A percentile compares a stretch with the other conserved stretches of the same genome.
phyloP scores from a whole-genome alignment of 2,329 filamentous ascomycete species.

The Penicillium sp. region DNA sequence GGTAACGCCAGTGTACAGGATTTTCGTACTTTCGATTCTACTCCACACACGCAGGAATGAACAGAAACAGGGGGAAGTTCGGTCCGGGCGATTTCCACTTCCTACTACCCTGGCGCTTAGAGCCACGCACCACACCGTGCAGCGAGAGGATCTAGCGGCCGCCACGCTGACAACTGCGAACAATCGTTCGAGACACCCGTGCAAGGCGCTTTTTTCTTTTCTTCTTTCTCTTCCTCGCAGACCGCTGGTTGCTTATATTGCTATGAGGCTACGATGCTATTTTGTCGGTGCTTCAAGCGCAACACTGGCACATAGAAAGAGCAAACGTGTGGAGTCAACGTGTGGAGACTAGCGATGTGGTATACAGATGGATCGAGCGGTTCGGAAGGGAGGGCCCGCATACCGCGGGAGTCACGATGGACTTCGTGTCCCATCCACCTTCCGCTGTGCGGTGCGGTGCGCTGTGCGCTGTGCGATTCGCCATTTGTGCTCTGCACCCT shows the following conservation, averaged over 20 bases:
- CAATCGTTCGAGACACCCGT: constrained; percentile 1
- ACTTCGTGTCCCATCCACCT: constrained; percentile 1
- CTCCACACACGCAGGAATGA: too few species aligned
- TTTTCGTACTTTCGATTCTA: neutral
- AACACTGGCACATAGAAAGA: too few species aligned
- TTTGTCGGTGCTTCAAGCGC: too few species aligned
- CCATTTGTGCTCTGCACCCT: too few species aligned
- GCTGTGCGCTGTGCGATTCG: too few species aligned
- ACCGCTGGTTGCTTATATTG: constrained; percentile 3
- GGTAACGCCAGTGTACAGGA: neutral
- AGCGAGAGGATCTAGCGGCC: constrained; percentile 8
- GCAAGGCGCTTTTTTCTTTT: too few species aligned
- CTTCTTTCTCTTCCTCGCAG: constrained; percentile 2
- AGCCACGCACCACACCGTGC: constrained; percentile 21
- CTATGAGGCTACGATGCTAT: too few species aligned
- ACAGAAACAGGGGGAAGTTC: too few species aligned
- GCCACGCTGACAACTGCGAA: constrained; percentile 12
- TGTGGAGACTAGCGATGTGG: constrained; percentile 15
- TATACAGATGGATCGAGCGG: constrained; percentile 20
- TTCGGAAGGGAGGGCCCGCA: constrained; percentile 19
- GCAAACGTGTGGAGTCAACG: constrained; percentile 10
- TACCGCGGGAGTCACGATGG: constrained; percentile 11
- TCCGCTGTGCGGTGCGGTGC: too few species aligned
- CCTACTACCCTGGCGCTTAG: constrained; percentile 17
- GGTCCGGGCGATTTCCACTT: constrained; percentile 8